Conservation (phyloP, 495 filamentous ascomycete species). For the Neurospora tetraspora region DNA sequence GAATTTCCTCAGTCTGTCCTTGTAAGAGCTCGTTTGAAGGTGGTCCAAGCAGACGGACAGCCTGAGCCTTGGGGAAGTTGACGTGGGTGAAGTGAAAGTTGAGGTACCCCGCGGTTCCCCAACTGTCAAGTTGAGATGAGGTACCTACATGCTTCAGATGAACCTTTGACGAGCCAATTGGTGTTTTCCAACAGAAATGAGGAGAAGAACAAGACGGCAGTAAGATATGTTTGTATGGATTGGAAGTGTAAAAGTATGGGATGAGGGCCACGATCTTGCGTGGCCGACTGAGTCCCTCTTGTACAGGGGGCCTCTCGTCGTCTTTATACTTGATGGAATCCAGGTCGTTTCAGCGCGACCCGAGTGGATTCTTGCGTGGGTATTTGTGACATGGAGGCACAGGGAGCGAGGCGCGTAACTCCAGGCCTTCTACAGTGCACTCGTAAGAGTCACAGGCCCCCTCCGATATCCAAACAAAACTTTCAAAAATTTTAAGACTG, state of each 20-base stretch:
- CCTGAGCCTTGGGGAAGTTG: neutral
- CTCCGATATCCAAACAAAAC: neutral
- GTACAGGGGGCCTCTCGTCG: neutral
- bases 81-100: neutral
- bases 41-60: neutral
- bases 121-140: neutral
- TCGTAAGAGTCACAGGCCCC: neutral
- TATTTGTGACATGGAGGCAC: neutral
- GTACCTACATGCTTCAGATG: neutral
- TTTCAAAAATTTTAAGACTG: constrained; percentile 4
- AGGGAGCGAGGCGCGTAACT: neutral
- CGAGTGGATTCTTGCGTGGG: neutral
- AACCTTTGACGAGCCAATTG: neutral
- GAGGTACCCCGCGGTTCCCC: neutral
- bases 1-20: neutral
- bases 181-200: neutral
- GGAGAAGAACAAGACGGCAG: neutral
- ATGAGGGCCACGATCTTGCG: neutral
- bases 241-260: neutral
- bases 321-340: neutral
- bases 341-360: neutral
- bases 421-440: neutral
- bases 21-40: neutral
- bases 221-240: neutral
- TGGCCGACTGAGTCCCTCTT: neutral